Conservation (phyloP, 306 rosid genomes). For the Quercus alba region DNA sequence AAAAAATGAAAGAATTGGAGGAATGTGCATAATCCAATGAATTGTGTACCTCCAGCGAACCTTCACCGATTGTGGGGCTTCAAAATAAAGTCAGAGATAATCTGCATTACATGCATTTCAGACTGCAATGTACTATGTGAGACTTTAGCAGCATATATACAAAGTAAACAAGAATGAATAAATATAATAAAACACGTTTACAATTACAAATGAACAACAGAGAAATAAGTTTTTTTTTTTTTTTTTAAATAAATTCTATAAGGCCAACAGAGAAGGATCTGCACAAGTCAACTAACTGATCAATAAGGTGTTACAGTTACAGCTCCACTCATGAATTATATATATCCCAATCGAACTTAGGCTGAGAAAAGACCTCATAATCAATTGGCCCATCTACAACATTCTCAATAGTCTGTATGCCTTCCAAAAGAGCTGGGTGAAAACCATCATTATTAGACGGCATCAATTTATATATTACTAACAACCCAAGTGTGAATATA, state of each 20-base stretch:
- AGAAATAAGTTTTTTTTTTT: constrained; percentile 14
- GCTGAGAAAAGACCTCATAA: constrained; percentile 85
- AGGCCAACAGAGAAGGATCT: constrained; percentile 22
- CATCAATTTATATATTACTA: constrained; percentile 68
- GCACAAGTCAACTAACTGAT: constrained; percentile 18
- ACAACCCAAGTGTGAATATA: constrained; percentile 80
- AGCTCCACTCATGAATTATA: constrained; percentile 49
- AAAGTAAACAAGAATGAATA: neutral
- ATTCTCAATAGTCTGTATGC: constrained; percentile 72
- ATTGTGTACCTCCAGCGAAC: neutral
- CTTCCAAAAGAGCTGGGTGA: constrained; percentile 63
- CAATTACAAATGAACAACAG: constrained; percentile 22
- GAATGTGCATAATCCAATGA: neutral
- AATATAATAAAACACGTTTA: neutral
- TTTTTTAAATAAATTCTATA: neutral
- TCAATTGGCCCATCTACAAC: constrained; percentile 74
- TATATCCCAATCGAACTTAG: constrained; percentile 91
- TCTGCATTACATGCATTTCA: neutral
- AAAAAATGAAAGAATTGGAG: no score
- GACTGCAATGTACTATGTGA: neutral
- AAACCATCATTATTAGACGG: constrained; percentile 63
- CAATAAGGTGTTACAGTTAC: neutral
- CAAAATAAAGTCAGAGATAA: neutral
- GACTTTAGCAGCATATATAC: neutral
- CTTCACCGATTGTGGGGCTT: neutral